Base-by-base conservation (phyloP, 2,329 filamentous ascomycete genomes). In the Mycogone perniciosa region DNA sequence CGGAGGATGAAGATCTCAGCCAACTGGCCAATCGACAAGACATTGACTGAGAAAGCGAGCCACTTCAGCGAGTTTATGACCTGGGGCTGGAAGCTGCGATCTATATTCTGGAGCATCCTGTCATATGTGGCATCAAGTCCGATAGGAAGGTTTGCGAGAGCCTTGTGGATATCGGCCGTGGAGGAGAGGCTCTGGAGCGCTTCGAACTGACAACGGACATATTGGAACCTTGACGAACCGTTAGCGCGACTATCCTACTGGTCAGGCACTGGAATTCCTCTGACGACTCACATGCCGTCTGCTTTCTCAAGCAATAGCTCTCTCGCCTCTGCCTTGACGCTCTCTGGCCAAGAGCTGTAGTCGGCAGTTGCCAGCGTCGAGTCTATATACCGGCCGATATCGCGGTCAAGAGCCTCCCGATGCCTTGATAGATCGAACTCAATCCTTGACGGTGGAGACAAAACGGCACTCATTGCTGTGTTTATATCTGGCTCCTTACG, bases 51-150 rank as follows among this genome's bases (percentile, higher is more conserved):
- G 26, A 52, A 47, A 3, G 46, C 42, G 9, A 54, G 50, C 53
- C 53, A 52, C 13, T 52, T 44, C 11, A 54, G 31, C 7, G 38
- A 40, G 11, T 26, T 47, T 11, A 30, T 44, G 20, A 50, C 11
- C 26, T 44, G 33, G 11, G 20, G 2, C 8, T 31, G 10, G 4
- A 44, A 46, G 5, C 13, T 49, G 1, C 10, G 1, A 3, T 50
- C 46, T 9, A 48, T 46, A 7, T 10, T 46, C 9, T 31, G 11
- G 9, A 52, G 37, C 27, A 54, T 37, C 27, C 53, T 52, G 2
- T 50, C 38, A 20, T 52, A 54, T 2, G 42, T 54, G n/a, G 41
- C 38, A n/a, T 52, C 46, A 1, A 52, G 53, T 11, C 53, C 50
- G 7, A 9, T 11, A 6, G 50, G 50, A 13, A 53, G 49, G 11